Conservation (phyloP, 2,329 filamentous ascomycete species). For the Aspergillus japonicus region DNA sequence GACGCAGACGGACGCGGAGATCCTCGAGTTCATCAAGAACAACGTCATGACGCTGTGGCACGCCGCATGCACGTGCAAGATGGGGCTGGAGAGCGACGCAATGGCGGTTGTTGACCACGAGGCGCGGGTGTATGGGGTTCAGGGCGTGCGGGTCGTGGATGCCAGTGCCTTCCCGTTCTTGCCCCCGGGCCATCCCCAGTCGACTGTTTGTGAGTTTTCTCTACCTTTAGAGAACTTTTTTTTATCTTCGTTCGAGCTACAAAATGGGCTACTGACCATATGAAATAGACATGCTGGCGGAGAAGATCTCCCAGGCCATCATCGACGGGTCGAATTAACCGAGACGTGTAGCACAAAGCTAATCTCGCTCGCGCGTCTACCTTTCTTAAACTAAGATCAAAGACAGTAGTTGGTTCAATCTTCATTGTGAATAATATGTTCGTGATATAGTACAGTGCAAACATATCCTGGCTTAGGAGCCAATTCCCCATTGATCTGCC, state of each 20-base stretch:
- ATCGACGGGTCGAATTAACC: neutral
- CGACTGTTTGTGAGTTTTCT: conserved; percentile 33
- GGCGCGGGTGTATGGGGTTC: conserved; percentile 30
- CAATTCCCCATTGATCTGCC: no score
- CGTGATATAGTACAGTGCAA: neutral
- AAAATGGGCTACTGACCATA: neutral
- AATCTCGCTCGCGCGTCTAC: no score
- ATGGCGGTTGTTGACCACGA: conserved; percentile 36
- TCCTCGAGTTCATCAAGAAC: conserved; percentile 32
- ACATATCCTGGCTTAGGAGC: no score
- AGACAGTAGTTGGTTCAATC: neutral
- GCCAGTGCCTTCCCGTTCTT: conserved; percentile 34
- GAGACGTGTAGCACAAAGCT: neutral
- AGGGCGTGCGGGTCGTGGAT: conserved; percentile 36
- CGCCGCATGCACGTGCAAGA: conserved; percentile 36
- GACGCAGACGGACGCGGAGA: conserved; percentile 41
- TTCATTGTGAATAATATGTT: neutral
- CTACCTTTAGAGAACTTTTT: no score
- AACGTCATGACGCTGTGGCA: conserved; percentile 35
- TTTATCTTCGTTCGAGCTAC: neutral
- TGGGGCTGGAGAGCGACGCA: conserved; percentile 32
- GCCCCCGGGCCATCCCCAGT: conserved; percentile 41
- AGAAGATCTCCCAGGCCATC: conserved; percentile 16
- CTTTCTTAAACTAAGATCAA: no score
- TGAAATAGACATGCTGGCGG: conserved; percentile 34